These are phyloP conservation scores for Aspergillus pseudoviridinutans DNA, from an alignment of 2,329 filamentous ascomycete species.

Conservation along the genomic window DNA sequence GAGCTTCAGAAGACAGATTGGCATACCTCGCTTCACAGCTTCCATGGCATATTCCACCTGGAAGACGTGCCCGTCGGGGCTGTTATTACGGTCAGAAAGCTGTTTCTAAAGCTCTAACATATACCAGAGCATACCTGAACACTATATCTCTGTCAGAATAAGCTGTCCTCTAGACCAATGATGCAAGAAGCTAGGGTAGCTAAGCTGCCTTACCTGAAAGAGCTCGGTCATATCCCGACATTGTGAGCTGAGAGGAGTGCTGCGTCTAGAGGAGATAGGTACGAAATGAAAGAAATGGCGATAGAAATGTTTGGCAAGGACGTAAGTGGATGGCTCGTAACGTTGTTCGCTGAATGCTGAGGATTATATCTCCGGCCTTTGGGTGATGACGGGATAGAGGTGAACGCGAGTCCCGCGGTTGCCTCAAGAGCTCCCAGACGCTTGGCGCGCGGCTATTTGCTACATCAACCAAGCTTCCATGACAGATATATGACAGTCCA, in stretches of 20 bases:
- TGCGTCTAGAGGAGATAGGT: background rate
- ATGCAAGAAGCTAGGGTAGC: slow-evolving; percentile 27
- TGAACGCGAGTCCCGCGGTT: slow-evolving; percentile 25
- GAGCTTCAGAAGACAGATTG: slow-evolving; percentile 10
- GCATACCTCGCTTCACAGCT: slow-evolving; percentile 90
- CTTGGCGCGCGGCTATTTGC: slow-evolving; percentile 23
- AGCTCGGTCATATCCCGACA: slow-evolving; percentile 97
- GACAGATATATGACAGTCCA: too few species aligned
- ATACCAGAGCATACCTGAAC: slow-evolving; percentile 61
- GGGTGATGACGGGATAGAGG: slow-evolving; percentile 23
- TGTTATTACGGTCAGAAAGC: slow-evolving; percentile 50
- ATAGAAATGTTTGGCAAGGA: slow-evolving; percentile 2
- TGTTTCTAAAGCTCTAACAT: slow-evolving; percentile 10
- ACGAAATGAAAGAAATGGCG: background rate
- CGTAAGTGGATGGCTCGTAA: slow-evolving; percentile 12
- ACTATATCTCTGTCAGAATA: slow-evolving; percentile 57
- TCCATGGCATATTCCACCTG: slow-evolving; percentile 99
- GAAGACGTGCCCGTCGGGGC: slow-evolving; percentile 98
- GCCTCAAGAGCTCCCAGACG: slow-evolving; percentile 23
- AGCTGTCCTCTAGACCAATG: slow-evolving; percentile 9
- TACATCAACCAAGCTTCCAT: background rate
- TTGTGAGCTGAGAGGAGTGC: slow-evolving; percentile 33
- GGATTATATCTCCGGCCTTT: slow-evolving; percentile 8
- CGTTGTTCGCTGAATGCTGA: slow-evolving; percentile 10
- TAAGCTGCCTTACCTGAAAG: slow-evolving; percentile 74